Conservation (phyloP, 805 yeast genomes). For the Hanseniaspora pseudoguilliermondii region DNA sequence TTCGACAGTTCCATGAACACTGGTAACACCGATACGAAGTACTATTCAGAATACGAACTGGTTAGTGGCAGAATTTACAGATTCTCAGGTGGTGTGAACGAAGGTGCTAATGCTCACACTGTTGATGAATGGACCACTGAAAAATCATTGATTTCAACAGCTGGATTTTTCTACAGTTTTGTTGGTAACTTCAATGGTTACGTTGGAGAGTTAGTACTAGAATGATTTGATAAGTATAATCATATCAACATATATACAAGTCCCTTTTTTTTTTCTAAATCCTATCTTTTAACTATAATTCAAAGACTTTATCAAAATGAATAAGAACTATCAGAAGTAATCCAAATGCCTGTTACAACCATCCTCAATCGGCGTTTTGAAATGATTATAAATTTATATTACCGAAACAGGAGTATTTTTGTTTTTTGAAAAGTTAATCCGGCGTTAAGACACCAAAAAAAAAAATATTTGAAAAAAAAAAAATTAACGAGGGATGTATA, state of each 20-base stretch:
- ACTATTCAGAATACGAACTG: constrained; percentile 10
- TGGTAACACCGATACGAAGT: constrained; percentile 14
- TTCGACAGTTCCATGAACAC: constrained; percentile 14
- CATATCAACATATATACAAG: no score
- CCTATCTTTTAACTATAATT: no score
- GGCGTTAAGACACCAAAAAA: neutral
- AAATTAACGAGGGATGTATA: neutral
- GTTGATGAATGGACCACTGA: constrained; percentile 16
- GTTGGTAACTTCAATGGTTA: constrained; percentile 15
- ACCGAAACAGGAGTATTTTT: neutral
- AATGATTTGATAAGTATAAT: neutral
- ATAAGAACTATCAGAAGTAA: no score
- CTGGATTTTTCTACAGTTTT: constrained; percentile 16
- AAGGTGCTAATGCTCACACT: constrained; percentile 15
- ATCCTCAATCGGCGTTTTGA: neutral
- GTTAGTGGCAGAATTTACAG: constrained; percentile 13
- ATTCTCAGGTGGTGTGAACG: constrained; percentile 13
- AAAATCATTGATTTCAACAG: constrained; percentile 13
- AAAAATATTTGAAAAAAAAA: neutral
- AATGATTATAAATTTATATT: neutral
- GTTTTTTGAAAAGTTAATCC: neutral
- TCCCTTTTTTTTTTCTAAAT: no score
- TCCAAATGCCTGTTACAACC: no score
- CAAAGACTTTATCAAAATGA: no score
- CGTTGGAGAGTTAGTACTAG: constrained; percentile 4